Evolutionary conservation across 73 alveolate genomes (phyloP).

Genomic region (Paramecium tetraurelia): DNA sequence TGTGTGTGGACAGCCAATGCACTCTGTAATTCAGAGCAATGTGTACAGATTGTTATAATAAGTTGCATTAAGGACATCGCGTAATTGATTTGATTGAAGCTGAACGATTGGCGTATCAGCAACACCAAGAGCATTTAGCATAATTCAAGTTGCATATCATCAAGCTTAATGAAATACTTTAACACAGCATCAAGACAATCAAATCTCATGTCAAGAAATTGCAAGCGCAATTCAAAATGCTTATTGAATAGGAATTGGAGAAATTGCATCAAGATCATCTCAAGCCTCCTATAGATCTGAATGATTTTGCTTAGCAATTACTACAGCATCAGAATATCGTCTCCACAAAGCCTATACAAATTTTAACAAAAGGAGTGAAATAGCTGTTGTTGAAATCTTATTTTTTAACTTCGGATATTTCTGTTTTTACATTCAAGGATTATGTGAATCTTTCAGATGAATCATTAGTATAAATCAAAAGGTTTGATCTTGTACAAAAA

Average conservation of each 20-base stretch:
- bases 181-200: background rate
- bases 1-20: conserved; percentile 7
- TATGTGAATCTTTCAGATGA: background rate
- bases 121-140: background rate
- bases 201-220: background rate
- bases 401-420: background rate
- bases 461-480: background rate
- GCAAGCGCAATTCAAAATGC: background rate
- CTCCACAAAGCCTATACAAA: background rate
- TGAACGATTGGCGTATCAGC: background rate
- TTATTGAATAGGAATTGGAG: background rate
- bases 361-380: background rate
- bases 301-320: background rate
- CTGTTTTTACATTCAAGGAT: background rate
- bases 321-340: background rate
- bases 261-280: background rate
- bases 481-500: background rate
- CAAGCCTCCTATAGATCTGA: background rate
- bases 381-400: background rate
- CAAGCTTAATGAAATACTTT: background rate
- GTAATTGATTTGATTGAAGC: conserved; percentile 24
- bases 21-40: background rate
- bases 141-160: background rate
- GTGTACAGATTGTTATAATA: background rate
- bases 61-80: conserved; percentile 21